These are phyloP conservation scores for Patellifolia procumbens DNA, from an alignment of 179 eudicot species.

Conservation along the genomic window DNA sequence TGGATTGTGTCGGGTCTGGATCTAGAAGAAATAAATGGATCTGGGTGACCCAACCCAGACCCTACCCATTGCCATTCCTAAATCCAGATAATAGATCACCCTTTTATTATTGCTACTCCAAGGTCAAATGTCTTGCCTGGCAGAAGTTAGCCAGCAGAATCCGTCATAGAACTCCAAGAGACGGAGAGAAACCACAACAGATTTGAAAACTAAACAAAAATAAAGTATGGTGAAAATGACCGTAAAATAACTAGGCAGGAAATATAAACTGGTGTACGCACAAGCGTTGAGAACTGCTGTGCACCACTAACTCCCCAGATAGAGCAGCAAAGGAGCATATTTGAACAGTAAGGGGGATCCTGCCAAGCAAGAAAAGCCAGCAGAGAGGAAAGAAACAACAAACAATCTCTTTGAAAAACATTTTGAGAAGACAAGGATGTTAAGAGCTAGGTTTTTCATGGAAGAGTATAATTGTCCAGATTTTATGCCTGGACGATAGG, in stretches of 20 bases:
- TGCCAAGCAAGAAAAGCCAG: background rate
- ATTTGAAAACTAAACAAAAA: no score
- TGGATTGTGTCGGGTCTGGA: no score
- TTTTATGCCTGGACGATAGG: background rate
- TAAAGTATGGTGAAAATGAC: background rate
- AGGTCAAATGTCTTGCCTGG: no score
- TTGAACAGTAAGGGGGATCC: background rate
- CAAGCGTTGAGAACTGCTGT: background rate
- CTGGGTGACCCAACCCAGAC: no score
- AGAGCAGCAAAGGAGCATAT: background rate
- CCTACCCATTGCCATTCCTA: no score
- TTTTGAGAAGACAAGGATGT: background rate
- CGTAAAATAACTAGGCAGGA: background rate
- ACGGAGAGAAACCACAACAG: background rate
- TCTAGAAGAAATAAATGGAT: no score
- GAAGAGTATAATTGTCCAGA: no score
- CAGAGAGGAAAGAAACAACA: background rate
- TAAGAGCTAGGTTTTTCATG: no score
- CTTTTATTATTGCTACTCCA: no score
- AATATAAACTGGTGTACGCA: background rate
- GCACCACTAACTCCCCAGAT: background rate
- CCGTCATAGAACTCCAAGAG: background rate
- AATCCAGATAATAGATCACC: background rate
- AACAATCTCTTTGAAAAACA: background rate
- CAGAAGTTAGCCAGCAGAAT: no score